Evolutionary conservation across 495 filamentous ascomycete genomes (phyloP).

Genomic region (Xylaria acuta): DNA sequence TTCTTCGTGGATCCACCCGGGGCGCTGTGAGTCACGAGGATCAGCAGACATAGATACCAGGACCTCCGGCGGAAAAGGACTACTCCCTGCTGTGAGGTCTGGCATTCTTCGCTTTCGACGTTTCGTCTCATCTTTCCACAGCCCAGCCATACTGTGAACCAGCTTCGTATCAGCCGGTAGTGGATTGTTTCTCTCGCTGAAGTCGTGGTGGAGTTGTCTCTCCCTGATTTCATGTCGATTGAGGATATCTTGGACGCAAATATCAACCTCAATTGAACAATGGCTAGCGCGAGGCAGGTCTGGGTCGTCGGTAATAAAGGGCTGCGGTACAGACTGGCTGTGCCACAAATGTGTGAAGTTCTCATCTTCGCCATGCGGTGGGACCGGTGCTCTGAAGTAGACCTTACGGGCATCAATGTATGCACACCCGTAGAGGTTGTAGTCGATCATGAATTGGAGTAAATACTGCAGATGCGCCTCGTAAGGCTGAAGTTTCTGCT

Average conservation of each 20-base stretch:
- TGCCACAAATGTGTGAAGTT: conserved; percentile 77
- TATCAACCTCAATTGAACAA: conserved; percentile 86
- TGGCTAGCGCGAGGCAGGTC: conserved; percentile 79
- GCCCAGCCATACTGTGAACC: conserved; percentile 90
- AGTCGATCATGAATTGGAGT: conserved; percentile 97
- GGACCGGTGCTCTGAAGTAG: conserved; percentile 78
- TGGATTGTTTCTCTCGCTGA: conserved; percentile 74
- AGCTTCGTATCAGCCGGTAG: conserved; percentile 70
- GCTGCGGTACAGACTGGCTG: conserved; percentile 60
- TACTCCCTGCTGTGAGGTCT: conserved; percentile 65
- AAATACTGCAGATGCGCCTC: conserved; percentile 92
- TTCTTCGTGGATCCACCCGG: conserved; percentile 90
- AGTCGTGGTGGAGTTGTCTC: conserved; percentile 84
- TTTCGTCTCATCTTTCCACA: conserved; percentile 90
- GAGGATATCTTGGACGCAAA: conserved; percentile 85
- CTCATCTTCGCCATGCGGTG: conserved; percentile 63
- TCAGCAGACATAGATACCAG: conserved; percentile 87
- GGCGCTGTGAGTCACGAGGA: conserved; percentile 67
- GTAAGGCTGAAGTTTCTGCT: conserved; percentile 82
- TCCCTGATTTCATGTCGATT: conserved; percentile 77
- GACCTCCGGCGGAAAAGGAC: conserved; percentile 78
- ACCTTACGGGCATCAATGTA: conserved; percentile 70
- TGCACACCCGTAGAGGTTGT: conserved; percentile 91
- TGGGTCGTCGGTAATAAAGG: conserved; percentile 64
- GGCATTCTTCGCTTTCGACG: conserved; percentile 75